Conservation (phyloP, 2,329 filamentous ascomycete species). For the Hypomyces rosellus region DNA sequence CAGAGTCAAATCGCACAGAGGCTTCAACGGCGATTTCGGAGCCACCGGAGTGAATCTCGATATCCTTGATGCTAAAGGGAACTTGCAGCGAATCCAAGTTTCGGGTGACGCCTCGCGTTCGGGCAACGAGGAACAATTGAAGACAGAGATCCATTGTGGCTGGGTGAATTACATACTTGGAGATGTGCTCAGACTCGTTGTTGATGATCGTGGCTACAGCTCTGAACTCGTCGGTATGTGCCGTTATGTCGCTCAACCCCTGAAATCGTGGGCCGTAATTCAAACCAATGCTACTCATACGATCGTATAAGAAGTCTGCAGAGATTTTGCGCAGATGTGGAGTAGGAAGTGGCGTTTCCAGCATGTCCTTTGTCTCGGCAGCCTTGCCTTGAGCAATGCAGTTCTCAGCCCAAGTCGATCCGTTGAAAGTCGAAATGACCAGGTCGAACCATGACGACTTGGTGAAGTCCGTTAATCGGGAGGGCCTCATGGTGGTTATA, state of each 20-base stretch:
- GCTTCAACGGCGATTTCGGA: slow-evolving; percentile 1
- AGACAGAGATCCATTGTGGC: too few species aligned
- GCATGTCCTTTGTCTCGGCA: neutral
- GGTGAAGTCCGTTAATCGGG: slow-evolving; percentile 6
- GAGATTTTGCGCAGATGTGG: neutral
- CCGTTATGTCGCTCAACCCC: too few species aligned
- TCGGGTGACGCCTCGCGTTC: neutral
- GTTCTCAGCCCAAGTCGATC: slow-evolving; percentile 7
- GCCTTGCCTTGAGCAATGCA: slow-evolving; percentile 9
- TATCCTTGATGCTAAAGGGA: neutral
- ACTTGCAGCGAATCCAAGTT: neutral
- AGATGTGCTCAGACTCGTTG: neutral
- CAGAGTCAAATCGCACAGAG: neutral
- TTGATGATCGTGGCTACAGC: neutral
- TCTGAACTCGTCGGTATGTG: too few species aligned
- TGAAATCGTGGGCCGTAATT: too few species aligned
- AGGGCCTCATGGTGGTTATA: slow-evolving; percentile 10
- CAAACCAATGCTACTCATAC: too few species aligned
- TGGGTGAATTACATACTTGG: too few species aligned
- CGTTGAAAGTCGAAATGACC: slow-evolving; percentile 11
- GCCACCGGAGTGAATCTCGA: slow-evolving; percentile 1
- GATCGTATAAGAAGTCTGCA: neutral
- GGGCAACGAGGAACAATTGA: too few species aligned
- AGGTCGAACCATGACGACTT: slow-evolving; percentile 14
- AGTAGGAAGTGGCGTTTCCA: neutral